A percentile compares a stretch with the other conserved stretches of the same genome.
These are phyloP conservation scores for Mrakia frigida DNA, from an alignment of 768 basidiomycete genomes.

Conservation along the genomic window DNA sequence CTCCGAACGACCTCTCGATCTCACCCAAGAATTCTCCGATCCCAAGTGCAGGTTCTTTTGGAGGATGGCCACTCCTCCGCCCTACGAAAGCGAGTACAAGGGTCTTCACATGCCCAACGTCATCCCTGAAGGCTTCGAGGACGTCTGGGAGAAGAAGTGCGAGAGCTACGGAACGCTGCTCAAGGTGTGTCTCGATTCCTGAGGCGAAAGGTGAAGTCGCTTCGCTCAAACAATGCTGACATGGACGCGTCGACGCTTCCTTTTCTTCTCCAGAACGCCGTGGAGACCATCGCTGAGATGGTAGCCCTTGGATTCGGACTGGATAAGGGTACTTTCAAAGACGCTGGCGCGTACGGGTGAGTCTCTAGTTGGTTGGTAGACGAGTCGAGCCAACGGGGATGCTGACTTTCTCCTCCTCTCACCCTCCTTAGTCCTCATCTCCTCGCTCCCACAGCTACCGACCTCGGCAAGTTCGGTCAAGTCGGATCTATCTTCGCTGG, in stretches of 20 bases:
- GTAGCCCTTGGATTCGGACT: constrained; percentile 74
- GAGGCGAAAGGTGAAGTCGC: not conserved
- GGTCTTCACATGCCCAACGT: constrained; percentile 75
- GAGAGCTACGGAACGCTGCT: constrained; percentile 46
- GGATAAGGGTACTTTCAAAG: constrained; percentile 60
- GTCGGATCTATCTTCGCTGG: constrained; percentile 80
- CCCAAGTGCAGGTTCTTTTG: constrained; percentile 90
- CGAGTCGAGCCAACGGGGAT: not conserved
- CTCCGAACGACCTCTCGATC: constrained; percentile 74
- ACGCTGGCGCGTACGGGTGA: constrained; percentile 80
- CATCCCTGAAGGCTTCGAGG: constrained; percentile 66
- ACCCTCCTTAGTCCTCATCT: constrained; percentile 61
- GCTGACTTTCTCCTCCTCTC: not conserved
- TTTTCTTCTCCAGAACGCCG: constrained; percentile 50
- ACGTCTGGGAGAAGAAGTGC: constrained; percentile 59
- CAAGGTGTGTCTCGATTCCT: constrained; percentile 40
- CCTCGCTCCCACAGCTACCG: constrained; percentile 88
- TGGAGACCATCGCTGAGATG: constrained; percentile 84
- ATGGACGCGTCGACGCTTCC: not conserved
- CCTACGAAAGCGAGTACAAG: constrained; percentile 71
- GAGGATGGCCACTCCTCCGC: constrained; percentile 62
- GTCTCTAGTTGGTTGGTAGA: constrained; percentile 40
- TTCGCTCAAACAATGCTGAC: too few species aligned
- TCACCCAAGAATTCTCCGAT: constrained; percentile 58
- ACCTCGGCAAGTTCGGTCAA: constrained; percentile 69